Evolutionary conservation across 2,329 filamentous ascomycete species (phyloP), one percentile per base, ranked within the genome.

Genomic region (Stachybotrys chartarum): DNA sequence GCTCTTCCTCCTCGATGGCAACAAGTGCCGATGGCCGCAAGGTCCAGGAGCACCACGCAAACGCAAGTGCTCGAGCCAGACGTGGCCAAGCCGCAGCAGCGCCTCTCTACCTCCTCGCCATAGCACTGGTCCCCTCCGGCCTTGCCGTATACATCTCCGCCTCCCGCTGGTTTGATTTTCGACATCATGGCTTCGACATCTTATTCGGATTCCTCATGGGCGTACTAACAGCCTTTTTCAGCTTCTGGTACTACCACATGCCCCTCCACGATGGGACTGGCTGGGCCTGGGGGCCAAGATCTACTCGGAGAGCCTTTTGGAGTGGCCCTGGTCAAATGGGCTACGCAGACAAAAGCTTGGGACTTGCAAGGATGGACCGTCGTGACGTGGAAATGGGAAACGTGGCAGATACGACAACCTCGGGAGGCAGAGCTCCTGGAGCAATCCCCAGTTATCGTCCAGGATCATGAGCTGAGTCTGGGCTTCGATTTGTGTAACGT

Each of bases 141-240:
- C 75, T 79, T 1, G 85, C 89, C 1, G 79, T 88, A 57, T 93
- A 88, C 72, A 86, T 94, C 57, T 78, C 83, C 14, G 81, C 83
- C 31, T 90, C 88, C 1, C 85, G 90, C 6, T 94, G 84, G 77
- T 88, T 83, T 55, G 85, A 94, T 68, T 91, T 84, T 72, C 82
- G 86, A 24, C 90, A 95, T 67, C 86, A 89, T 66, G 89, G 84
- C 5, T 90, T 92, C 65, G 90, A 95, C 60, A 85, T 94, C 59
- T 70, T 94, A 1, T 86, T 85, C 58, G 90, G 90, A 5, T 84
- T 83, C 46, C 59, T 86, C 5, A 84, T 94, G 56, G 90, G 90
- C 1, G 79, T 85, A 6, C 70, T 81, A n/a, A n/a, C 50, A 6
- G 50, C 50, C 5, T 10, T 52, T 32, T 52, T 39, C 32, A 17